Evolutionary conservation across 2,329 filamentous ascomycete genomes (phyloP), one percentile per base, ranked within the genome.

Genomic region (Sarocladiaceae sp.): DNA sequence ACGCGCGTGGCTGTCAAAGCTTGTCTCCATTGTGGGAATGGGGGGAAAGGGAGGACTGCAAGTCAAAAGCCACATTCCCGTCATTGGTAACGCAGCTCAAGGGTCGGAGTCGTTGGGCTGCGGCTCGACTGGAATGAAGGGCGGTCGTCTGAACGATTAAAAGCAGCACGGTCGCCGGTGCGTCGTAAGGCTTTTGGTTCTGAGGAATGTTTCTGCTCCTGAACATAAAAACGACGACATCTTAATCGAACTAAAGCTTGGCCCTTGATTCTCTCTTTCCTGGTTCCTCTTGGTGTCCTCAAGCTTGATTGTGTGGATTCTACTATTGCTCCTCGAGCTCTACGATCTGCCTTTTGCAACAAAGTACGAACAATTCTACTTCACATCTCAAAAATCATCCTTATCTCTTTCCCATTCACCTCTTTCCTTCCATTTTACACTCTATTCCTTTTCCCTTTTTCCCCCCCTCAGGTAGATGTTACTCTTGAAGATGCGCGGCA

Each of bases 141-240:
- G 37, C 20, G 37, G 37, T 41, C 23, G 37, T 41, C 37, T 41
- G 37, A 41, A 41, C 37, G 24, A 41, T 41, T 39, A 41, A 41
- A 41, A 27, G 29, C 9, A 24, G 24, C 23, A 16, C 23, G 15
- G 13, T 19, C 6, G 21, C 19, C 23, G 11, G 13, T 29, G 23
- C 4, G n/a, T 27, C 4, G n/a, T 10, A 16, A 15, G 5, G 6
- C 15, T 9, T 21, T 27, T 3, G 7, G 23, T 11, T 10, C 4
- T 41, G 13, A 41, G 37, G 37, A 41, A 41, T 41, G 37, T 41
- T 41, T 29, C 24, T 15, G 23, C 19, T 21, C 26, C 29, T 41
- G 23, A 27, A 41, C 37, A 41, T 39, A 41, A 41, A 41, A 19
- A 18, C 37, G 37, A 29, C 37, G 19, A 29, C 20, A 41, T 24